Conservation (phyloP, 2,329 filamentous ascomycete species). For the Bipolaris cookei region DNA sequence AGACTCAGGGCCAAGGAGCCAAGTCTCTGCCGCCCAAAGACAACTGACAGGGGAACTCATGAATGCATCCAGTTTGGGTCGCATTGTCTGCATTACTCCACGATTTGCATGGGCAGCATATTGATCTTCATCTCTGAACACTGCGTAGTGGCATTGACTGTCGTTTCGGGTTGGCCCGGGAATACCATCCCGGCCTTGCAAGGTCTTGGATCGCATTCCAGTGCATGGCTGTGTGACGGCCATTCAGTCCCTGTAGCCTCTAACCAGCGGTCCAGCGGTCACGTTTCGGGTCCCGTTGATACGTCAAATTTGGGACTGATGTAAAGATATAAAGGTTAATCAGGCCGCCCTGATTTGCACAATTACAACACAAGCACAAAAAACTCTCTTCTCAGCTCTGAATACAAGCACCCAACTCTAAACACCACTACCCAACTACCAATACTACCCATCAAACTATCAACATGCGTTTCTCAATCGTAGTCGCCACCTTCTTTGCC, state of each 20-base stretch:
- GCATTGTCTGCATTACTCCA: constrained; percentile 1
- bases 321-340: not conserved
- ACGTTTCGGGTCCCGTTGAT: constrained; percentile 9
- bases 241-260: constrained; percentile 9
- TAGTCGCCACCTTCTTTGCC: constrained; percentile 23
- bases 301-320: not conserved
- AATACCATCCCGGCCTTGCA: constrained; percentile 12
- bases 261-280: constrained; percentile 8
- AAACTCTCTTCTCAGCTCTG: not conserved
- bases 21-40: constrained; percentile 22
- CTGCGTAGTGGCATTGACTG: constrained; percentile 8
- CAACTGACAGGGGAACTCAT: constrained; percentile 13
- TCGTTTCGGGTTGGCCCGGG: constrained; percentile 9
- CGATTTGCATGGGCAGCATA: not conserved
- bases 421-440: not conserved
- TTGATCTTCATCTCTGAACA: constrained; percentile 2
- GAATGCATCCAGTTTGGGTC: constrained; percentile 5
- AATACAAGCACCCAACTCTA: not conserved
- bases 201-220: constrained; percentile 2
- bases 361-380: not conserved
- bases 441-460: not conserved
- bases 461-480: constrained; percentile 24
- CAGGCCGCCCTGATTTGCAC: not conserved
- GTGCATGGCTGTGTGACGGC: not conserved
- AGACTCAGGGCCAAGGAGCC: constrained; percentile 22